Evolutionary conservation across 2,329 filamentous ascomycete species (phyloP), one percentile per base, ranked within the genome.

Genomic region (Aureobasidium musti): DNA sequence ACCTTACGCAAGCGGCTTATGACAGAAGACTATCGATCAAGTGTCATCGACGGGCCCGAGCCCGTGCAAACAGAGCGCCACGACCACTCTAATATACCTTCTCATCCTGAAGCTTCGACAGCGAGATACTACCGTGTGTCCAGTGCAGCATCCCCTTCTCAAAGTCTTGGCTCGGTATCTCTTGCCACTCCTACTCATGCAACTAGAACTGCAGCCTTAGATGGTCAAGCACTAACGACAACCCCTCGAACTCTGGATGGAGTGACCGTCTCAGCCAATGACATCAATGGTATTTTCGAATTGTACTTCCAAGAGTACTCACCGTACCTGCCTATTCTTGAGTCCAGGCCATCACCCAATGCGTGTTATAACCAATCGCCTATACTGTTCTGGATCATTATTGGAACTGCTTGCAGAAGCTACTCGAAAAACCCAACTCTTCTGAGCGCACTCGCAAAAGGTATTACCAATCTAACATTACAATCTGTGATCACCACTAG

Each of bases 321-420:
- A 37, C 57, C n/a, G 13, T 61, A 50, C 14, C 41, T 61, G 3
- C 30, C 57, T 1, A 11, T 61, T 11, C 21, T 61, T 3, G 57
- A 50, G 6, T 11, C 8, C 30, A 61, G 13, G 21, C 26, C 19
- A 3, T 61, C 57, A 13, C 43, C 57, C 3, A 30, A 61, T 26
- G 13, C n/a, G 19, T 61, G 57, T 33, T 61, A 49, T 13, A 43
- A 61, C 21, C 57, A 61, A 28, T 49, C 28, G 13, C 30, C 57
- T 28, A 5, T 61, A 6, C 30, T 61, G 6, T 61, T 61, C 21
- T 61, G 57, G 57, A 10, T 28, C 43, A 50, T 61, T 3, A 61
- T 61, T n/a, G 57, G 57, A 26, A 61, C 57, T 14, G 57, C 57
- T 26, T 61, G 57, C 43, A 61, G 57, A n/a, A 50, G 57, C 43